These are phyloP conservation scores for Candida alai DNA, from an alignment of 805 yeast species.

Conservation along the genomic window DNA sequence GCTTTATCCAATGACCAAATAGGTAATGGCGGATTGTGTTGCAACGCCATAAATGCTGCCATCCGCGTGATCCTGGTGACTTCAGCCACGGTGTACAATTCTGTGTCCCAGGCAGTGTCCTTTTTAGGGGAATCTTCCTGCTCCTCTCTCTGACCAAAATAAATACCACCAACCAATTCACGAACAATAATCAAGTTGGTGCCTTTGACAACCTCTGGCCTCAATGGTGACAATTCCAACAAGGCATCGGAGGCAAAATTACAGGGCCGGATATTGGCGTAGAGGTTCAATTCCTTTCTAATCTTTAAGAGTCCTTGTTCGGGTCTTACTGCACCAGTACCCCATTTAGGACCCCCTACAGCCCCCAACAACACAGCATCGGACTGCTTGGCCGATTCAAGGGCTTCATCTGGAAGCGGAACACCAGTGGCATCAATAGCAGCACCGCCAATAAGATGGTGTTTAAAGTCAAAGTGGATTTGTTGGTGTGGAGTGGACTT, in stretches of 20 bases:
- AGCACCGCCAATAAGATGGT: constrained; percentile 95
- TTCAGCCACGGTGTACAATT: constrained; percentile 85
- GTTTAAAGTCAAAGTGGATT: constrained; percentile 67
- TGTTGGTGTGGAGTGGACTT: constrained; percentile 36
- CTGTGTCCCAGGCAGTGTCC: constrained; percentile 91
- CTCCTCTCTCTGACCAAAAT: constrained; percentile 93
- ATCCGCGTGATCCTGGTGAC: constrained; percentile 94
- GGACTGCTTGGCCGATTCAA: constrained; percentile 77
- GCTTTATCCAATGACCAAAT: constrained; percentile 97
- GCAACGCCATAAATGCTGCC: constrained; percentile 97
- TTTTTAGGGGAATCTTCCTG: constrained; percentile 64
- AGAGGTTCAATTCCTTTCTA: constrained; percentile 88
- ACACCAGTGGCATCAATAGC: constrained; percentile 95
- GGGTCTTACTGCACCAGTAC: constrained; percentile 93
- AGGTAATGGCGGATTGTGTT: constrained; percentile 89
- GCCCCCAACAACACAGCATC: constrained; percentile 98
- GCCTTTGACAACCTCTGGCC: constrained; percentile 79
- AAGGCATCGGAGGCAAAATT: constrained; percentile 84
- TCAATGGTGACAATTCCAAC: constrained; percentile 83
- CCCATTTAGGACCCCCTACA: constrained; percentile 99
- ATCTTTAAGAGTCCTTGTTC: constrained; percentile 94
- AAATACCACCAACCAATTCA: constrained; percentile 96
- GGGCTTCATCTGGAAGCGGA: constrained; percentile 82
- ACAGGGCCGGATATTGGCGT: constrained; percentile 97
- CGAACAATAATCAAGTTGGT: constrained; percentile 92